These are phyloP conservation scores for Dissophora ornata DNA, from an alignment of 192 early-diverging fungal genomes.

Conservation along the genomic window DNA sequence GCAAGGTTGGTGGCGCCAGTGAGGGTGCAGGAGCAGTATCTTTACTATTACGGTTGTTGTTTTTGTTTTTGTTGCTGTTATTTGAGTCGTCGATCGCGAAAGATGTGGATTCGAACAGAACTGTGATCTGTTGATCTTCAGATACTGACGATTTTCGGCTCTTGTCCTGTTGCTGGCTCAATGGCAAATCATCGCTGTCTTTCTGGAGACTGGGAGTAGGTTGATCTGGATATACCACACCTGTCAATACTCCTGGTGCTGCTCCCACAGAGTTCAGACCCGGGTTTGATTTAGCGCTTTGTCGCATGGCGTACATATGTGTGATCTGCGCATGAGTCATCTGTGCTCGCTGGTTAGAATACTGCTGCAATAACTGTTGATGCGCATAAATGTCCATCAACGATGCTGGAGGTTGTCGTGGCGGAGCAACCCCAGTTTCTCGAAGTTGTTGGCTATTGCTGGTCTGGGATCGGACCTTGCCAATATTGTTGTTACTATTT, in stretches of 20 bases:
- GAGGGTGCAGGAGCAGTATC: no score
- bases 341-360: constrained; percentile 33
- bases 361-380: constrained; percentile 21
- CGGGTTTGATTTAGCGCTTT: not conserved
- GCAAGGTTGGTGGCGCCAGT: no score
- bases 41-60: no score
- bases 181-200: no score
- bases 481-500: not conserved
- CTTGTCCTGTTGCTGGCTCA: not conserved
- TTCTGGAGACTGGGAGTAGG: no score
- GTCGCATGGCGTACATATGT: constrained; percentile 14
- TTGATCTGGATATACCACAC: no score
- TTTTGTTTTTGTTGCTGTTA: no score
- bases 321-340: constrained; percentile 9
- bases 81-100: constrained; percentile 14
- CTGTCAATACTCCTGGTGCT: no score
- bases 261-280: not conserved
- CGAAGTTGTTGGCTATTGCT: not conserved
- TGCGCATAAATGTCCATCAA: constrained; percentile 30
- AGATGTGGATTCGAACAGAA: constrained; percentile 27
- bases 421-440: not conserved
- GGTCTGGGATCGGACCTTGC: not conserved
- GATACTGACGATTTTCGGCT: not conserved
- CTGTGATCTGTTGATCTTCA: constrained; percentile 15
- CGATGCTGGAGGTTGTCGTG: not conserved